Conservation (phyloP, 805 yeast species). For the Danielia reshetovae region DNA sequence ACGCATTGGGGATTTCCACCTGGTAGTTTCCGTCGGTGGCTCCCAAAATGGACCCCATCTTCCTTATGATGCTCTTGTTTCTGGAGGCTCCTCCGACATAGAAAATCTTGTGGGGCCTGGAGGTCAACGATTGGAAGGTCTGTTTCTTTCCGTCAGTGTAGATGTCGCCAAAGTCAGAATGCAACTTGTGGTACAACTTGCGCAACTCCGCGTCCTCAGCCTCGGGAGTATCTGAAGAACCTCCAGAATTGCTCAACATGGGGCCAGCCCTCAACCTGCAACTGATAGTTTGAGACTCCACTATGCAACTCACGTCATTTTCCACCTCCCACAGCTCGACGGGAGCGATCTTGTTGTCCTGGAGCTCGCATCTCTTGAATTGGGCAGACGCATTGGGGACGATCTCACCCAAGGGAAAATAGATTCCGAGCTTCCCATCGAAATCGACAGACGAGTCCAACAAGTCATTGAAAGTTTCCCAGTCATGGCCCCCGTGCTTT, state of each 20-base stretch:
- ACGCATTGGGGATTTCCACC: slow-evolving; percentile 80
- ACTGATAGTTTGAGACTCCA: slow-evolving; percentile 83
- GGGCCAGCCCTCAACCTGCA: slow-evolving; percentile 80
- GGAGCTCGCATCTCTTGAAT: slow-evolving; percentile 47
- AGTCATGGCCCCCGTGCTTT: slow-evolving; percentile 39
- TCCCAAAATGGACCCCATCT: slow-evolving; percentile 69
- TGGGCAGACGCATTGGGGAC: slow-evolving; percentile 77
- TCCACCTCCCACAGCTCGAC: slow-evolving; percentile 44
- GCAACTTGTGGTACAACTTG: slow-evolving; percentile 23
- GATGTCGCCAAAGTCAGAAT: slow-evolving; percentile 37
- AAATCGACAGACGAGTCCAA: slow-evolving; percentile 36
- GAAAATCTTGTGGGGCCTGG: slow-evolving; percentile 65
- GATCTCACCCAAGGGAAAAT: slow-evolving; percentile 88
- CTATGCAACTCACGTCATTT: slow-evolving; percentile 68
- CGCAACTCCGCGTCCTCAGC: slow-evolving; percentile 6
- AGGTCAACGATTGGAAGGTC: slow-evolving; percentile 36
- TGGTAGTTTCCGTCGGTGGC: slow-evolving; percentile 61
- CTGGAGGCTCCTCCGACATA: slow-evolving; percentile 88
- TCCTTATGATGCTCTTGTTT: slow-evolving; percentile 62
- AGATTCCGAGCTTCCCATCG: slow-evolving; percentile 61
- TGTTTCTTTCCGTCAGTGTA: slow-evolving; percentile 50
- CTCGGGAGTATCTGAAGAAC: slow-evolving; percentile 3
- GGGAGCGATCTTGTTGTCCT: slow-evolving; percentile 21
- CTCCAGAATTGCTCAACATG: slow-evolving; percentile 39
- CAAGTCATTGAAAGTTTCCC: slow-evolving; percentile 60